Evolutionary conservation across 1,139 yeast genomes (phyloP).

Genomic region (Debaryomyces sp.): DNA sequence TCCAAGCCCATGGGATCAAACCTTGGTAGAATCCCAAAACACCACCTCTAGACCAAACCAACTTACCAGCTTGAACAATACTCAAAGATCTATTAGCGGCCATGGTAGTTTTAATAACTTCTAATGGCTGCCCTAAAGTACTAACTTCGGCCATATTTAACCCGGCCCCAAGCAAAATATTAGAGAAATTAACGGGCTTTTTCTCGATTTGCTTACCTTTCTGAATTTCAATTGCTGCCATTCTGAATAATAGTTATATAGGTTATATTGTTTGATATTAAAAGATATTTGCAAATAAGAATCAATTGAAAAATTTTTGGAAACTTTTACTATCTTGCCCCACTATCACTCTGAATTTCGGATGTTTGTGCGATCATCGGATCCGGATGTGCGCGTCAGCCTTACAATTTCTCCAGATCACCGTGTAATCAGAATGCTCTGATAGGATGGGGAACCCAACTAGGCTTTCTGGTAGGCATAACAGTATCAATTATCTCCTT

Average conservation of each 20-base stretch:
- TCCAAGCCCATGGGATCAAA: slow-evolving; percentile 99
- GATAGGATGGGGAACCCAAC: background rate
- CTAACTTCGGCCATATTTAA: slow-evolving; percentile 91
- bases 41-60: slow-evolving; percentile 95
- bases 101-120: slow-evolving; percentile 95
- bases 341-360: background rate
- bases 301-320: background rate
- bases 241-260: background rate
- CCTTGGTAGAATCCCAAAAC: slow-evolving; percentile 92
- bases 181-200: slow-evolving; percentile 87
- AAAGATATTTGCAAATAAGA: background rate
- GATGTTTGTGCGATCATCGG: background rate
- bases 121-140: slow-evolving; percentile 94
- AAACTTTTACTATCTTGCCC: background rate
- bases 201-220: slow-evolving; percentile 49
- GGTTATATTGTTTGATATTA: background rate
- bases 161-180: slow-evolving; percentile 91
- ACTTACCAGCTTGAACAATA: slow-evolving; percentile 65
- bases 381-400: background rate
- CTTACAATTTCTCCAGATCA: background rate
- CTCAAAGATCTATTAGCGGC: slow-evolving; percentile 87
- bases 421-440: background rate
- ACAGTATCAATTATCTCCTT: background rate
- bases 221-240: slow-evolving; percentile 2
- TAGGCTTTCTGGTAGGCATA: background rate